A percentile compares a stretch with the other conserved stretches of the same genome.
Conservation (phyloP, 2,329 filamentous ascomycete species). For the Aspergillus brasiliensis region DNA sequence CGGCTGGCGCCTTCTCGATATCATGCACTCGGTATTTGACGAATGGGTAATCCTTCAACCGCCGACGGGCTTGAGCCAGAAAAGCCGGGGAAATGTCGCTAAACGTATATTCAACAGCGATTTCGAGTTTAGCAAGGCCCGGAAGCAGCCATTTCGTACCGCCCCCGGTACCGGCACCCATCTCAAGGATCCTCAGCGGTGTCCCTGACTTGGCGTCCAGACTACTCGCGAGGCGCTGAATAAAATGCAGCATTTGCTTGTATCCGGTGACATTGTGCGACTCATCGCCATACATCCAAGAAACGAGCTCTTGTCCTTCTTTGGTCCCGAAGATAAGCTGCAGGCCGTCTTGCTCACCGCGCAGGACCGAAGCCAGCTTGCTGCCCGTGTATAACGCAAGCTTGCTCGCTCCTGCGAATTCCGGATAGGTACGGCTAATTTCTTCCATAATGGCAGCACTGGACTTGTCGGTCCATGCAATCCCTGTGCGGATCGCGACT, state of each 20-base stretch:
- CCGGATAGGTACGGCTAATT: slow-evolving; percentile 29
- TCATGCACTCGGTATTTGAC: slow-evolving; percentile 31
- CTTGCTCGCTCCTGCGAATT: slow-evolving; percentile 28
- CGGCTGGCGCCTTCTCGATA: slow-evolving; percentile 30
- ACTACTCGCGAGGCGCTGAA: slow-evolving; percentile 21
- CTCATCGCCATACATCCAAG: slow-evolving; percentile 39
- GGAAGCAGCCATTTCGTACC: slow-evolving; percentile 37
- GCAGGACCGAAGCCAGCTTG: slow-evolving; percentile 22
- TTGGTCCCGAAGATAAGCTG: slow-evolving; percentile 43
- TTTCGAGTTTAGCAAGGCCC: slow-evolving; percentile 26
- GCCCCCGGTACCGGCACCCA: slow-evolving; percentile 44
- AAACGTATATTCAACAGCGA: slow-evolving; percentile 43
- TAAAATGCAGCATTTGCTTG: slow-evolving; percentile 38
- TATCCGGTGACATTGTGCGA: slow-evolving; percentile 39
- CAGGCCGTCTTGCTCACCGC: slow-evolving; percentile 41
- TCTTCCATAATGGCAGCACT: slow-evolving; percentile 30
- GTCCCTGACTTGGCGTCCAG: slow-evolving; percentile 20
- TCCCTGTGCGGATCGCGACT: slow-evolving; percentile 31
- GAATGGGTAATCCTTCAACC: slow-evolving; percentile 31
- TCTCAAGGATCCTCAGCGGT: slow-evolving; percentile 43
- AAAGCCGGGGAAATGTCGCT: slow-evolving; percentile 43
- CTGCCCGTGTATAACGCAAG: slow-evolving; percentile 25
- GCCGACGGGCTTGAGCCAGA: slow-evolving; percentile 35
- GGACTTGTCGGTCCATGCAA: slow-evolving; percentile 22
- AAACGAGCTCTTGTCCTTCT: slow-evolving; percentile 39